These are phyloP conservation scores for Phytophthora cajani DNA, from an alignment of 352 stramenopile genomes.

Conservation along the genomic window DNA sequence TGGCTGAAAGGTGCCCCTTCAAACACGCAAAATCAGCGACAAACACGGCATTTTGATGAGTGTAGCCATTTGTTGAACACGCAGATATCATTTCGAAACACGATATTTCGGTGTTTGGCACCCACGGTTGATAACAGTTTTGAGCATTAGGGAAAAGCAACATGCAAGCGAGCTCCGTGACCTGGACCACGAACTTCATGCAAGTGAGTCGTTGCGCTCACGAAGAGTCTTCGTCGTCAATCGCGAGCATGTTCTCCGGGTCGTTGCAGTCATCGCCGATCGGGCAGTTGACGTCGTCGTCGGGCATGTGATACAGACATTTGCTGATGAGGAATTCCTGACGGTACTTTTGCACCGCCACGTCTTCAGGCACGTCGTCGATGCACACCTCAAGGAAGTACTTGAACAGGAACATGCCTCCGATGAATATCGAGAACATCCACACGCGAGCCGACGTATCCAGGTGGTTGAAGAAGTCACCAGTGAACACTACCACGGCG, in stretches of 20 bases:
- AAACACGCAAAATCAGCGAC: slow-evolving; percentile 6
- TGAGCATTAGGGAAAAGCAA: not conserved
- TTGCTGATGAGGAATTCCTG: slow-evolving; percentile 90
- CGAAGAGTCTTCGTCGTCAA: slow-evolving; percentile 64
- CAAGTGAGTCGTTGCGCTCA: slow-evolving; percentile 19
- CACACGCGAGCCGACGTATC: slow-evolving; percentile 67
- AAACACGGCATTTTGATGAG: slow-evolving; percentile 9
- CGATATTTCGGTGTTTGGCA: slow-evolving; percentile 5
- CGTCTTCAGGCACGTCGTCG: slow-evolving; percentile 73
- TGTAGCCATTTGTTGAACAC: slow-evolving; percentile 23
- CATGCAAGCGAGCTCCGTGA: not conserved
- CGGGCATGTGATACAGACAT: slow-evolving; percentile 83
- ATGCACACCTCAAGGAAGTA: slow-evolving; percentile 78
- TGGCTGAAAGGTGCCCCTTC: slow-evolving; percentile 30
- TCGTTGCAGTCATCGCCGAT: slow-evolving; percentile 43
- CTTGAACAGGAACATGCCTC: slow-evolving; percentile 87
- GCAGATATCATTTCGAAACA: slow-evolving; percentile 23
- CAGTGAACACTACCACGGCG: slow-evolving; percentile 93
- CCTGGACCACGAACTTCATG: slow-evolving; percentile 5
- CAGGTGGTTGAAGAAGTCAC: slow-evolving; percentile 74
- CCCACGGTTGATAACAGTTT: too few species aligned
- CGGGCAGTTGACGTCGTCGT: slow-evolving; percentile 65
- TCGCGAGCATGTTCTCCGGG: slow-evolving; percentile 54
- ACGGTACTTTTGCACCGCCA: slow-evolving; percentile 75
- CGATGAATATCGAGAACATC: slow-evolving; percentile 84